These are phyloP conservation scores for Codiaeum variegatum DNA, from an alignment of 441 rosid species.

Conservation along the genomic window DNA sequence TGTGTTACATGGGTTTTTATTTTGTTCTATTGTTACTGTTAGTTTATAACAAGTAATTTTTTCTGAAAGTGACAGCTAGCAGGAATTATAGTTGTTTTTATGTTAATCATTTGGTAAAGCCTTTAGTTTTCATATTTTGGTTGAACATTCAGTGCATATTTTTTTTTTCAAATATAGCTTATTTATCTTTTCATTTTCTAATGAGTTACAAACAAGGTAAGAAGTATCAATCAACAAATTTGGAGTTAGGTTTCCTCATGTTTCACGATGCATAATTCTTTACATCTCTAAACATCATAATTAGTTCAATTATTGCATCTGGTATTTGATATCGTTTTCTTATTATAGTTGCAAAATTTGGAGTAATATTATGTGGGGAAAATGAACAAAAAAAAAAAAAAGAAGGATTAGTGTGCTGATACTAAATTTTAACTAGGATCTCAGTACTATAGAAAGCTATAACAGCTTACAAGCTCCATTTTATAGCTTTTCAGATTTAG, in stretches of 20 bases:
- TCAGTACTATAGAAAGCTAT: not conserved
- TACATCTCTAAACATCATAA: not conserved
- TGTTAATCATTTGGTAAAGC: not conserved
- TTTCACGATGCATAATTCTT: not conserved
- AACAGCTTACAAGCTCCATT: not conserved
- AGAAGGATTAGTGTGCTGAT: not conserved
- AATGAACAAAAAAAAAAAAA: too few relatives aligned
- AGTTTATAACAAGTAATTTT: not conserved
- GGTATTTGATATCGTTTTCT: not conserved
- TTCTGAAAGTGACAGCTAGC: not conserved
- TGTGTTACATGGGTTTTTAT: not conserved
- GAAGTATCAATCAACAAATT: not conserved
- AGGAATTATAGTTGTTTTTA: not conserved
- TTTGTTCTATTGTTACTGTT: not conserved
- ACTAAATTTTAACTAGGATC: too few relatives aligned
- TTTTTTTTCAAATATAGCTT: too few relatives aligned
- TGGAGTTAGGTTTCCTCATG: not conserved
- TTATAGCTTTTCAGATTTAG: not conserved
- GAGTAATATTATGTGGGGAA: not conserved
- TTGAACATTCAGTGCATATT: not conserved
- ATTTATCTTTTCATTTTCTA: not conserved
- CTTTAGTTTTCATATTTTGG: not conserved
- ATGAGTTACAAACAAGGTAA: not conserved
- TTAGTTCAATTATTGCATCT: not conserved
- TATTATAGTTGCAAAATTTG: not conserved